Base-by-base conservation (phyloP, 116 monocot species). In the Iris pallida region DNA sequence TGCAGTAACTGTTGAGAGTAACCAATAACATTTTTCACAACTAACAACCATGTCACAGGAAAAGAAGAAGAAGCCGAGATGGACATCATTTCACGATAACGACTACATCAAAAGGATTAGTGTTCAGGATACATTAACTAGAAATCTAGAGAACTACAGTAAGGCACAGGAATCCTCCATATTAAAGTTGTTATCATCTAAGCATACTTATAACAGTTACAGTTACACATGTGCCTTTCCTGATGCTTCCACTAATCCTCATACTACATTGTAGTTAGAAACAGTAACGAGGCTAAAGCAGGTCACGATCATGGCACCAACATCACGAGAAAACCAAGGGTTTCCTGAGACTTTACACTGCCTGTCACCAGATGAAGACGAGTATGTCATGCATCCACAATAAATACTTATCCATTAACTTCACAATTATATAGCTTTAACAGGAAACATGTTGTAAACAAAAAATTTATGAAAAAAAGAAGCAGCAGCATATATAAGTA, bases 131-230 rank as follows among this genome's bases (percentile, higher is more conserved):
- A 64, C 64, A 64, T 64, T 19, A 64, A 9, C 19, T 64, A 64
- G 63, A 6, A 10, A 9, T 64, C 18, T 43, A 64, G 45, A 18
- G 64, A 47, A 47, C 17, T 19, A 17, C 3, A 64, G 0, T 46
- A 9, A 11, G 16, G 63, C 19, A 47, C 41, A 12, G 47, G 64
- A 47, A 64, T 64, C 64, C 64, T 47, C 47, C 47, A 64, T 47
- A 8, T 47, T 47, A 8, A 64, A 62, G 16, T 14, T 47, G 17
- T 64, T 41, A 12, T 6, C 4, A 47, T 64, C 18, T 47, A 12
- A 47, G 45, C 10, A 47, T 47, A 64, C 64, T 64, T 64, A 64
- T 46, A 64, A 64, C 12, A 64, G 47, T 47, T 2, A 18, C 14
- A 62, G 30, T 30, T 30, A 30, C 16, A 45, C 47, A 1, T 18